These are phyloP conservation scores for Aspergillus udagawae DNA, from an alignment of 2,329 filamentous ascomycete genomes.

Conservation along the genomic window DNA sequence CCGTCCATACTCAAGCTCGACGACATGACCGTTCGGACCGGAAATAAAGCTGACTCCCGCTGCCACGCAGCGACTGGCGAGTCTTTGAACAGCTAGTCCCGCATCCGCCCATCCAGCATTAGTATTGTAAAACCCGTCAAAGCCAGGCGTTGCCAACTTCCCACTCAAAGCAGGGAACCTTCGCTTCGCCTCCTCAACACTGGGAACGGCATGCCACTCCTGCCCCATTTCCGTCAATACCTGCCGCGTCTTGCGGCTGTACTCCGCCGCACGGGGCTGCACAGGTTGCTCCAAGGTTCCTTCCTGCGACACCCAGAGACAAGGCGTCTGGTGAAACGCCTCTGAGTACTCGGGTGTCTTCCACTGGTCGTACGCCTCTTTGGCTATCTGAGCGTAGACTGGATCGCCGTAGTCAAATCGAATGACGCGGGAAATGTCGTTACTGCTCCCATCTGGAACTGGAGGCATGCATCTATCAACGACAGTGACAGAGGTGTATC, in stretches of 20 bases:
- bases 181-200: conserved; percentile 13
- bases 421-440: conserved; percentile 39
- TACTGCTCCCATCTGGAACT: conserved; percentile 36
- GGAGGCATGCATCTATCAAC: conserved; percentile 31
- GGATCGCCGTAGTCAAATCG: conserved; percentile 66
- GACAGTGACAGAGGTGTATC: conserved; percentile 26
- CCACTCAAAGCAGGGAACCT: conserved; percentile 20
- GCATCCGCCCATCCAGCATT: conserved; percentile 29
- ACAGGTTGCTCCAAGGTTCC: conserved; percentile 15
- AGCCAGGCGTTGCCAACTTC: conserved; percentile 14
- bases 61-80: conserved; percentile 18
- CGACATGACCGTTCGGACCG: conserved; percentile 28
- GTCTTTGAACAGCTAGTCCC: conserved; percentile 15
- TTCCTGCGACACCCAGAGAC: conserved; percentile 23
- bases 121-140: conserved; percentile 25
- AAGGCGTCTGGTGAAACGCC: conserved; percentile 21
- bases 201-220: conserved; percentile 18
- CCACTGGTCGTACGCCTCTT: conserved; percentile 65
- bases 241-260: conserved; percentile 19
- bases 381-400: conserved; percentile 69
- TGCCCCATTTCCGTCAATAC: conserved; percentile 23
- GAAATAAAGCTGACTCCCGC: conserved; percentile 25
- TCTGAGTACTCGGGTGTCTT: conserved; percentile 40
- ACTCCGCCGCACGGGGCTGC: conserved; percentile 17
- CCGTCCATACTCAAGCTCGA: conserved; percentile 28